Evolutionary conservation across 208 protist genomes (phyloP), one percentile per base, ranked within the genome.

Genomic region (Hexamita inflata): DNA sequence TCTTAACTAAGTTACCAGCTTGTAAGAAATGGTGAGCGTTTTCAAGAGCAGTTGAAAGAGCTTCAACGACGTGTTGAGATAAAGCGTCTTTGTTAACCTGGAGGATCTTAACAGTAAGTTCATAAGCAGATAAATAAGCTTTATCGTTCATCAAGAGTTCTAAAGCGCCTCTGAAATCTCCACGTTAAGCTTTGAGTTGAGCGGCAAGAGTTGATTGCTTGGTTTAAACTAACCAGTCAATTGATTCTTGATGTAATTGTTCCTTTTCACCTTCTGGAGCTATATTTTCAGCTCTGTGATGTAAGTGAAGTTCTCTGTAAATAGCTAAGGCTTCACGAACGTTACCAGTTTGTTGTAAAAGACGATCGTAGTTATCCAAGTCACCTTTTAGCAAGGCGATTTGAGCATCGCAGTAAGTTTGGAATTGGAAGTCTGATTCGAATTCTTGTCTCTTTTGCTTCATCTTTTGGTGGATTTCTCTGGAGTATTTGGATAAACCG

Each of bases 131-230:
- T 38, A 70, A 70, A 49, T 70, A 70, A 45, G 64, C 26, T 32
- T n/a, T 40, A 49, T 70, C 64, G 24, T 70, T n/a, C 24, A 70
- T 70, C 64, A 70, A 70, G 11, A 70, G 64, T 19, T 70, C 64
- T 70, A 70, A 45, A n/a, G 64, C 64, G 11, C 64, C 64, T 9
- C 64, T 7, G 28, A 70, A n/a, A 45, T 70, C 64, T 7, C 64
- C 64, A 45, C 35, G 9, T n/a, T 70, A 38, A 34, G 64, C 64
- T 45, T 42, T 30, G 28, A 70, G 64, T 38, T 42, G 15, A 11
- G 30, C 64, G 9, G 64, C 64, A 40, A 38, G 26, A 45, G 64
- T 70, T 11, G 38, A 30, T 45, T 70, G 35, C 7, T 4, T 19
- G 9, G 64, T 42, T 9, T 7, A 42, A 38, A 70, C n/a, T 9